A percentile compares a stretch with the other conserved stretches of the same genome.
These are phyloP conservation scores for Nothopassalora personata DNA, from an alignment of 2,329 filamentous ascomycete genomes.

Conservation along the genomic window DNA sequence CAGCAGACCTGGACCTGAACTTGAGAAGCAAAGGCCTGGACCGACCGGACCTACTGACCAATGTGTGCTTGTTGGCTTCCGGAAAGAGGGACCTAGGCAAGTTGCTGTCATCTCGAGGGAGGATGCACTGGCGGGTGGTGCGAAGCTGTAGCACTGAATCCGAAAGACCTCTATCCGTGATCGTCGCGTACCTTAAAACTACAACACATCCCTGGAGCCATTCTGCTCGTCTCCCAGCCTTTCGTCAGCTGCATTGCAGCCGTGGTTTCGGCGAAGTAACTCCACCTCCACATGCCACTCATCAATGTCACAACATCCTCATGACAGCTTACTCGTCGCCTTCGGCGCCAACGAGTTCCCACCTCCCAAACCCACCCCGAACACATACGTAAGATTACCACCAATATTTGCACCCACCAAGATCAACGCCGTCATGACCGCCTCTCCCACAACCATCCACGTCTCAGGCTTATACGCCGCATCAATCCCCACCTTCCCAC, in stretches of 20 bases:
- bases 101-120: constrained; percentile 46
- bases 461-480: constrained; percentile 32
- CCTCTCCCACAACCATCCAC: constrained; percentile 37
- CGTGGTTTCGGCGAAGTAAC: neutral
- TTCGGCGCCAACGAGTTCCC: constrained; percentile 10
- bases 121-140: constrained; percentile 30
- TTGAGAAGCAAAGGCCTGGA: constrained; percentile 38
- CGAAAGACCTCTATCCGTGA: neutral
- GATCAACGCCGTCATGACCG: constrained; percentile 32
- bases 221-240: neutral
- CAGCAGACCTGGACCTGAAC: constrained; percentile 51
- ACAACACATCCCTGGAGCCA: neutral
- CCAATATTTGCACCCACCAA: constrained; percentile 41
- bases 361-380: constrained; percentile 35
- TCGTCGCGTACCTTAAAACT: neutral
- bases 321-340: neutral
- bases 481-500: constrained; percentile 25
- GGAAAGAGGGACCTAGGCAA: constrained; percentile 52
- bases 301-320: neutral
- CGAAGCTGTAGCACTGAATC: constrained; percentile 11
- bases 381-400: constrained; percentile 41
- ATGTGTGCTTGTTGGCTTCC: constrained; percentile 54
- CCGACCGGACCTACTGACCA: constrained; percentile 50
- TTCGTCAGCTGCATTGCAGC: neutral
- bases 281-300: neutral